Base-by-base conservation (phyloP, 2,329 filamentous ascomycete species). In the Talaromyces verruculosus region DNA sequence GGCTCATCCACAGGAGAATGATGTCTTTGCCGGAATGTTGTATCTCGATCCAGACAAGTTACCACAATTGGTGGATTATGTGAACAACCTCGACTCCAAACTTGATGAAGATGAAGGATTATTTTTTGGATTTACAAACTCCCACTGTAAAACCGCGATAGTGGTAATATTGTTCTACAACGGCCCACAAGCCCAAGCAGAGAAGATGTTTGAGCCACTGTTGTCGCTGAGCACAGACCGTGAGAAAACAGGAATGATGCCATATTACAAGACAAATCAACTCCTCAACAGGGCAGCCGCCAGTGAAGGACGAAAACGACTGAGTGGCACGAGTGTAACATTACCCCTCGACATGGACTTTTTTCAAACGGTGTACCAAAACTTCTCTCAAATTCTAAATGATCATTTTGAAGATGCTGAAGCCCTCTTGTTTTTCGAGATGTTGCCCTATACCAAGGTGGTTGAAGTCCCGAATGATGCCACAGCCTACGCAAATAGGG, bases 71-170 rank as follows among this genome's bases (percentile, higher is more conserved):
- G 67, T 89, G 87, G 72, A 83, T 82, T 1, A 89, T 84, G 74
- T 81, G 79, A 17, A 76, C 88, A 65, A 81, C 78, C n/a, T 79
- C 86, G 5, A 82, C 81, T 5, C 81, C 77, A 4, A 80, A 82
- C 35, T 69, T 76, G 10, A 79, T 83, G 1, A 81, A 84, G 69
- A 82, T 83, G 0, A 72, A 78, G 11, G 70, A 84, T 0, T 88
- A 84, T 74, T 78, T 81, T 65, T 74, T 81, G n/a, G 89, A 87
- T 89, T 47, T 84, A 89, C 75, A 88, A 87, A 77, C 84, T 87
- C 72, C 85, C 89, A 71, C 84, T 83, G 0, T 89, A 89, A 70
- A 85, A 81, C 13, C 71, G 88, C 49, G 84, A 83, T 25, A 69
- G 85, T 0, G 75, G 75, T 1, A 71, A 69, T 1, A 66, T 87